A percentile compares a stretch with the other conserved stretches of the same genome.
These are phyloP conservation scores for Phaseolus coccineus DNA, from an alignment of 331 rosid genomes.

Conservation along the genomic window DNA sequence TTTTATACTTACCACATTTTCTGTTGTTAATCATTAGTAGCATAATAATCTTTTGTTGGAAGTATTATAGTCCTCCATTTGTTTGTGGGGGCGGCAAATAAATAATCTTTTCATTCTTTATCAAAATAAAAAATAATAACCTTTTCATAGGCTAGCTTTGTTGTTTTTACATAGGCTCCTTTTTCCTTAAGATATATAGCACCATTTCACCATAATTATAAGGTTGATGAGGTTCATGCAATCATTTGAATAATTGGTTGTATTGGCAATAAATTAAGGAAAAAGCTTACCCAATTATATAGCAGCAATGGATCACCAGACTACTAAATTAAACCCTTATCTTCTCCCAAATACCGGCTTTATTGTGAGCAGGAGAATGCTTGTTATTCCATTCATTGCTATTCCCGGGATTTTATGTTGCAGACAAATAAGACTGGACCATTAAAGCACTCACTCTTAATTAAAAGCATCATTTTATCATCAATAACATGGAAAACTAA, in stretches of 20 bases:
- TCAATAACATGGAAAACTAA: background rate
- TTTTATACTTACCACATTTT: slow-evolving; percentile 1
- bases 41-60: background rate
- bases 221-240: slow-evolving; percentile 40
- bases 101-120: background rate
- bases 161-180: slow-evolving; percentile 9
- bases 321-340: slow-evolving; percentile 36
- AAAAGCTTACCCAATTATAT: background rate
- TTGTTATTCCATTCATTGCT: slow-evolving; percentile 1
- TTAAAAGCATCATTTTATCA: slow-evolving; percentile 3
- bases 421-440: slow-evolving; percentile 58
- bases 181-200: slow-evolving; percentile 24
- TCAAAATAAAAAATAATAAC: no score
- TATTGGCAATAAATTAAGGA: slow-evolving; percentile 25
- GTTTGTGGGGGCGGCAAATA: slow-evolving; percentile 30
- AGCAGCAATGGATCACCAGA: slow-evolving; percentile 39
- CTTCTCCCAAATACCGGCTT: slow-evolving; percentile 19
- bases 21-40: slow-evolving; percentile 25
- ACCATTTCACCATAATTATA: slow-evolving; percentile 30
- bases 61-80: slow-evolving; percentile 22
- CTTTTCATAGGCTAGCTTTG: slow-evolving; percentile 30
- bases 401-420: slow-evolving; percentile 42
- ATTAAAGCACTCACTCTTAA: slow-evolving; percentile 35
- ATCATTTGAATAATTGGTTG: slow-evolving; percentile 23
- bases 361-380: slow-evolving; percentile 23